Evolutionary conservation across 352 stramenopile species (phyloP).

Genomic region (Chloridella minuta): DNA sequence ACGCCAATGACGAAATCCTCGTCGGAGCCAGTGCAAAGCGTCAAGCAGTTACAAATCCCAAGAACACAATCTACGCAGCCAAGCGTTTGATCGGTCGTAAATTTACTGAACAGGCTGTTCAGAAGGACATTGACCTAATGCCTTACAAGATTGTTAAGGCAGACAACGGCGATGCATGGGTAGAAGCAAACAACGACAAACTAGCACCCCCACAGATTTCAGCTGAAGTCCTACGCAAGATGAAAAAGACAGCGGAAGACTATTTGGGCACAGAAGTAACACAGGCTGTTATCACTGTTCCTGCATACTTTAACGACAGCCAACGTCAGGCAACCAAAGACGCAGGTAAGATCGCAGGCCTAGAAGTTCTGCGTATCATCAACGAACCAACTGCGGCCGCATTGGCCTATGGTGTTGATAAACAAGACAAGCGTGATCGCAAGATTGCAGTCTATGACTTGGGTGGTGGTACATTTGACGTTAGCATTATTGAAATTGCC

Average conservation of each 20-base stretch:
- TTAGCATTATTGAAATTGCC: constrained; percentile 80
- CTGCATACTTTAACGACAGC: constrained; percentile 78
- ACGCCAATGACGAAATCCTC: constrained; percentile 60
- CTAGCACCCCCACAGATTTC: constrained; percentile 62
- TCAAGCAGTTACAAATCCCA: constrained; percentile 84
- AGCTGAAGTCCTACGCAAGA: constrained; percentile 45
- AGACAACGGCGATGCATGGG: constrained; percentile 25
- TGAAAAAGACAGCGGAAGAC: constrained; percentile 38
- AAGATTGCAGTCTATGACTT: constrained; percentile 88
- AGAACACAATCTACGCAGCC: constrained; percentile 97
- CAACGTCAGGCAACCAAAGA: constrained; percentile 67
- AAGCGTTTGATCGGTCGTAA: constrained; percentile 95
- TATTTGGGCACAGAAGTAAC: constrained; percentile 37
- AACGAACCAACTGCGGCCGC: constrained; percentile 84
- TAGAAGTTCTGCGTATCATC: constrained; percentile 71
- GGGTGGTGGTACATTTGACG: constrained; percentile 88
- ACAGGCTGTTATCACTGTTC: constrained; percentile 63
- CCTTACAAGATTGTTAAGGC: constrained; percentile 83
- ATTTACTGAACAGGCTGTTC: constrained; percentile 17
- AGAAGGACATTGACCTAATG: constrained; percentile 28
- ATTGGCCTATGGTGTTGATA: constrained; percentile 90
- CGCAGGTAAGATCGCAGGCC: constrained; percentile 43
- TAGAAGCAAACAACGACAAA: constrained; percentile 36
- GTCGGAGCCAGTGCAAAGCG: constrained; percentile 97
- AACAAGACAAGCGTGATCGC: constrained; percentile 45